Percentiles rank a stretch among this genome's conserved stretches.
Evolutionary conservation across 225 moss, liverwort and hornwort genomes (phyloP).

Genomic region (Straminergon stramineum): DNA sequence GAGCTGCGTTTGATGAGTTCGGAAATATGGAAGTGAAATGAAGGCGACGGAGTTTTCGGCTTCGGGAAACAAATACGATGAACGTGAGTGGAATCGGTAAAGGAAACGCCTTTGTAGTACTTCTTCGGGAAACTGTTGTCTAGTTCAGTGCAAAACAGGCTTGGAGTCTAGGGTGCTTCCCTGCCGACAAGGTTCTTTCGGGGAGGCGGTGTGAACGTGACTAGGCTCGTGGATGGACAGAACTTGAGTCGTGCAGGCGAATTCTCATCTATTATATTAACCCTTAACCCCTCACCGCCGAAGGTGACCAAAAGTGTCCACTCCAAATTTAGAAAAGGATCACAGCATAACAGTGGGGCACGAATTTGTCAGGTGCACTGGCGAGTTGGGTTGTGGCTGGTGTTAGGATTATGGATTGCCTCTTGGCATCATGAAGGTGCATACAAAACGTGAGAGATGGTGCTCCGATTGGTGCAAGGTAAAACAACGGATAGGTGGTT

Average conservation of each 20-base stretch:
- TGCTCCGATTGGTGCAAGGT: no score
- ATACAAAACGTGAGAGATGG: no score
- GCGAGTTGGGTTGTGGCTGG: no score
- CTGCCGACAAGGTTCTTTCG: neutral
- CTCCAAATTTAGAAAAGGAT: neutral
- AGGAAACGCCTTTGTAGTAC: neutral
- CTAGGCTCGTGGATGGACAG: neutral
- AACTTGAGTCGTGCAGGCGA: neutral
- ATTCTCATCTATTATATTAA: neutral
- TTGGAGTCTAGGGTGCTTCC: neutral
- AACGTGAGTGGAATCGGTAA: neutral
- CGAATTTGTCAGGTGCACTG: rapidly evolving
- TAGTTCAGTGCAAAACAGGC: neutral
- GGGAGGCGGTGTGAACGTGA: neutral
- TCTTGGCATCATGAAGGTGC: no score
- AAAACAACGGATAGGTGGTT: no score
- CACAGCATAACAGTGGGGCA: rapidly evolving
- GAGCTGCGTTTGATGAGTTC: neutral
- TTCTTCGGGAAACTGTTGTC: neutral
- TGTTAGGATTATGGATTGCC: no score
- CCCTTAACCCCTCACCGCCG: neutral
- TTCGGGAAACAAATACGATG: neutral
- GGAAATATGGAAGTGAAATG: neutral
- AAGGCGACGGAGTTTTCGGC: neutral
- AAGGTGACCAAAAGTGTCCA: neutral